Base-by-base conservation (phyloP, 352 stramenopile species). In the Elongisporangium senticosum region DNA sequence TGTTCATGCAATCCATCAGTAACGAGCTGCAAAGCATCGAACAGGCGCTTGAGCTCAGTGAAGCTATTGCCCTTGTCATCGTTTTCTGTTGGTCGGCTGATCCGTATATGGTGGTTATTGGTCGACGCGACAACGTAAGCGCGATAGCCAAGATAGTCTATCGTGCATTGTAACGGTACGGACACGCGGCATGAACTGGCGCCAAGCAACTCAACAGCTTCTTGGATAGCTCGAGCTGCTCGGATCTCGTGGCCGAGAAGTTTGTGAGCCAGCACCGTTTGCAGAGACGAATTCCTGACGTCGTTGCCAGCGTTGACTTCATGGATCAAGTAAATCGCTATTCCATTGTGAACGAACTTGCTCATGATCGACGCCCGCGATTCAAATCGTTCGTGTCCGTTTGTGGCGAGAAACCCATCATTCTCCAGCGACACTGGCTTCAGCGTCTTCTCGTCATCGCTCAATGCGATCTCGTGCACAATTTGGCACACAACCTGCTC, bases 121-220 rank as follows among this genome's bases (percentile, higher is more conserved):
- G 7, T 49, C 28, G 71, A 75, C 39, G 73, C 75, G 7, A 91
- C 55, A 1, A 87, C 72, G 17, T 83, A 68, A 13, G 61, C 70
- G 7, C 75, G 74, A 50, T 77, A 86, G 1, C 79, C 82, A 21
- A 87, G 55, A 49, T 89, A 74, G 62, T 91, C 77, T 17, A 89
- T 60, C 10, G 53, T 58, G 48, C 82, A 89, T 53, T 91, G 79
- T 0, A 91, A 64, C 0, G 79, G 82, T 14, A 89, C 62, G 22
- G 63, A 57, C 14, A 71, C 22, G 63, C 39, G 4, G 40, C 19
- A 33, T 53, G 57, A 11, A 11, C 19, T 55, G 64, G 60, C 13
- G 49, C 58, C 50, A 4, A 53, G 49, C 7, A 22, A 20, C 39
- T 67, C 40, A 17, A 83, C 65, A 10, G 62, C 67, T 4, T 65